Conservation (phyloP, 2,329 filamentous ascomycete genomes). For the Penicillium sp. region DNA sequence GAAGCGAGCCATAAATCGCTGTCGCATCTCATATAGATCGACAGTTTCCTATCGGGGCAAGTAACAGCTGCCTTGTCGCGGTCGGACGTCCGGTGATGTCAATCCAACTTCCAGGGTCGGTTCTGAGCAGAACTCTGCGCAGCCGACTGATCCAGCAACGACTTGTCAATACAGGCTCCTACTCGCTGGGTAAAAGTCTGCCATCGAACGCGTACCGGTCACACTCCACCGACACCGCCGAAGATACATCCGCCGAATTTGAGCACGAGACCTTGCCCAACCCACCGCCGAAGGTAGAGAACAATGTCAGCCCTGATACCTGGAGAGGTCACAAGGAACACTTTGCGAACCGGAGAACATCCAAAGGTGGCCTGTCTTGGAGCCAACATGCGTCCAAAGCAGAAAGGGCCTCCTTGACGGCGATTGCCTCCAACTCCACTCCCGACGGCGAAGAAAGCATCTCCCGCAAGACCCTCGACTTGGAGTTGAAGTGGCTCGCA, state of each 20-base stretch:
- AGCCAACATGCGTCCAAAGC: not conserved
- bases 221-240: conserved; percentile 1
- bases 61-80: not conserved
- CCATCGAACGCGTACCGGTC: not conserved
- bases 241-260: not conserved
- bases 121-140: conserved; percentile 22
- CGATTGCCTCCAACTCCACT: conserved; percentile 6
- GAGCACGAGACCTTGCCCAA: not conserved
- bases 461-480: conserved; percentile 37
- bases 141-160: conserved; percentile 13
- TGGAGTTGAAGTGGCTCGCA: conserved; percentile 58
- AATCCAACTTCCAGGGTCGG: conserved; percentile 12
- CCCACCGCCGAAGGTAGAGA: not conserved
- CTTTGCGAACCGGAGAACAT: not conserved
- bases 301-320: not conserved
- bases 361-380: not conserved
- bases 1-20: not conserved
- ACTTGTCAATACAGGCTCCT: conserved; percentile 1
- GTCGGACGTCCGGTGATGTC: conserved; percentile 13
- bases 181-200: not conserved
- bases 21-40: not conserved
- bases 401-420: conserved; percentile 9
- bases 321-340: not conserved
- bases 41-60: not conserved
- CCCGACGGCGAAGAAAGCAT: not conserved